These are phyloP conservation scores for Suillus weaverae DNA, from an alignment of 768 basidiomycete species.

Conservation along the genomic window DNA sequence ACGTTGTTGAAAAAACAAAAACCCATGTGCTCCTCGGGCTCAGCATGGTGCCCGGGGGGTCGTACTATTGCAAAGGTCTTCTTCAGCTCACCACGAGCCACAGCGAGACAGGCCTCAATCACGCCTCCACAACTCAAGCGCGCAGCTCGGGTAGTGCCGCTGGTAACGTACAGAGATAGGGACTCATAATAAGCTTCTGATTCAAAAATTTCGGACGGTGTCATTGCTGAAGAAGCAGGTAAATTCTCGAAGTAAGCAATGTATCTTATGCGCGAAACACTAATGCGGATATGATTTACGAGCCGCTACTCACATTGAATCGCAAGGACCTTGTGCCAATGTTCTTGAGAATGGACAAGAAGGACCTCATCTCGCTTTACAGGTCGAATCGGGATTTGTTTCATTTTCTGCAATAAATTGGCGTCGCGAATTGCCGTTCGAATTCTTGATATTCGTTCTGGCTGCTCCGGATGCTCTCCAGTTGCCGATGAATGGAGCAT, in stretches of 20 bases:
- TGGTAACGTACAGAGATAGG: conserved; percentile 89
- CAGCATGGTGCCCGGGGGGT: conserved; percentile 97
- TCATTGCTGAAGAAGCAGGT: conserved; percentile 54
- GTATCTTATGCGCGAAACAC: conserved; percentile 12
- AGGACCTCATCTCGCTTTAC: conserved; percentile 77
- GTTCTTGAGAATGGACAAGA: conserved; percentile 87
- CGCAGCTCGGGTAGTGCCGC: conserved; percentile 81
- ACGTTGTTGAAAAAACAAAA: conserved; percentile 99
- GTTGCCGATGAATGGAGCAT: conserved; percentile 72
- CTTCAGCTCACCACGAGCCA: conserved; percentile 75
- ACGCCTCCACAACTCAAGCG: conserved; percentile 92
- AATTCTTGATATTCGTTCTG: conserved; percentile 76
- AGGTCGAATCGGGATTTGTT: conserved; percentile 70
- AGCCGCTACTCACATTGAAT: conserved; percentile 63
- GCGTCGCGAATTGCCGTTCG: conserved; percentile 61
- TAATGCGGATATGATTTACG: conserved; percentile 16
- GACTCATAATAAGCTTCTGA: conserved; percentile 85
- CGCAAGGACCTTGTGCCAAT: conserved; percentile 88
- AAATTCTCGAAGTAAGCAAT: conserved; percentile 10
- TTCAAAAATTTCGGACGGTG: conserved; percentile 69
- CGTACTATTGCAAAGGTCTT: conserved; percentile 95
- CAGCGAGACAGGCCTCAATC: conserved; percentile 84
- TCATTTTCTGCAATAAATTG: conserved; percentile 70
- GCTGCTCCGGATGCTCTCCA: conserved; percentile 69
- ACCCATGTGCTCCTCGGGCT: conserved; percentile 97